Evolutionary conservation across 345 rosid genomes (phyloP), one percentile per base, ranked within the genome.

Genomic region (Kernera saxatilis): DNA sequence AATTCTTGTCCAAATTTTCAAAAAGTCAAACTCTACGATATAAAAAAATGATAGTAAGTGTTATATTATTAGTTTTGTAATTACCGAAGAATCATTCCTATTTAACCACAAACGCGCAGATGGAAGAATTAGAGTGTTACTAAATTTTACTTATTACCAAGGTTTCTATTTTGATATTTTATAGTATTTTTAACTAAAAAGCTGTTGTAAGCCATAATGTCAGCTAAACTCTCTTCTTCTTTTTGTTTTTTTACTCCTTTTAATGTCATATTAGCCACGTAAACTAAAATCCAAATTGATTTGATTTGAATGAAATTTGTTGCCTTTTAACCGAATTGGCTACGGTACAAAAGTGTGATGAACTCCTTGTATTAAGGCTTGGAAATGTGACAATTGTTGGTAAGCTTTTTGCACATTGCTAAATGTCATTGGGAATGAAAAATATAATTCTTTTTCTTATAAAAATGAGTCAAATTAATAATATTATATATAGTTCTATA

Each of bases 401-500:
- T 52, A 75, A 61, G 74, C 70, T 75, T 62, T 65, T 59, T 65
- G 68, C 43, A 66, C 40, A 30, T 41, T 68, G 19, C 78, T 51
- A 60, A 67, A 75, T 75, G 64, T 69, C 78, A 75, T 75, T 60
- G 78, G 78, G 78, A 74, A 68, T 67, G 69, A 68, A 67, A 74
- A 59, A 39, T 46, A 32, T 50, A 48, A 51, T 59, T 49, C 36
- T 33, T 59, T 51, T 36, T 57, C 23, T 32, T 40, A 37, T 41
- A 40, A 29, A 50, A 59, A n/a, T 17, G 43, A 56, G 78, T 59
- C 78, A 67, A 67, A 67, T 66, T 46, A 67, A 50, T 60, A 75
- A 13, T 51, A 59, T 52, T 41, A 26, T 52, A 52, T 58, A 67
- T 23, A 13, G 4, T 35, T 54, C 17, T 33, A 65, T 57, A 15